Conservation (phyloP, 2,329 filamentous ascomycete genomes). For the Aspergillus quadrilineatus region DNA sequence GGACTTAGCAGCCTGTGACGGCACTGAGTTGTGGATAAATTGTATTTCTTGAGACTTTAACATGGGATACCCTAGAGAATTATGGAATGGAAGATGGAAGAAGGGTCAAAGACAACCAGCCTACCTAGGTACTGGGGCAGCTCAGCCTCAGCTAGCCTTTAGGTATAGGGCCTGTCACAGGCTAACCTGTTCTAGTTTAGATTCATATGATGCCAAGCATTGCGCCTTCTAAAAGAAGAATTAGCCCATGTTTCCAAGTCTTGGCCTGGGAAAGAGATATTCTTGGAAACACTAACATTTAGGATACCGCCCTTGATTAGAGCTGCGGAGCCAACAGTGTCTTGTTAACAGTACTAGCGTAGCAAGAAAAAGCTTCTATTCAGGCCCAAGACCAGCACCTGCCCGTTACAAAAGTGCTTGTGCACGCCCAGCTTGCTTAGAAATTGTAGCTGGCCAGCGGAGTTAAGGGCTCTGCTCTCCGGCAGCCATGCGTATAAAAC, state of each 20-base stretch:
- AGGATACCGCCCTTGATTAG: too few relatives aligned
- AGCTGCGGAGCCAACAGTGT: too few relatives aligned
- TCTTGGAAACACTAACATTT: too few relatives aligned
- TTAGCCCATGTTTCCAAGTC: not conserved
- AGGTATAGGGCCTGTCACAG: not conserved
- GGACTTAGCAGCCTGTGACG: not conserved
- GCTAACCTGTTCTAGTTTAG: not conserved
- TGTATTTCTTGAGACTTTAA: not conserved
- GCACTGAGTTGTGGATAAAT: not conserved
- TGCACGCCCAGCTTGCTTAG: not conserved
- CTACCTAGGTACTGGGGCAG: too few relatives aligned
- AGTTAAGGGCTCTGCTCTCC: too few relatives aligned
- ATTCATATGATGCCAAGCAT: not conserved
- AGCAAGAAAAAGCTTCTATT: too few relatives aligned
- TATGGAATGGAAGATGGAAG: not conserved
- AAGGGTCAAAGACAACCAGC: not conserved
- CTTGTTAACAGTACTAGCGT: too few relatives aligned
- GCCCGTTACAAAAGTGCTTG: not conserved
- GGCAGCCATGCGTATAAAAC: too few relatives aligned
- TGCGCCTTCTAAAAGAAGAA: conserved; percentile 5
- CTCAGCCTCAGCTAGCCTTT: not conserved
- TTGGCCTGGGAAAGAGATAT: too few relatives aligned
- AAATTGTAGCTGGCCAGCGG: not conserved
- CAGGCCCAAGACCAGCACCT: not conserved
- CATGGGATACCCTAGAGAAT: not conserved